These are phyloP conservation scores for Samsoniella hepiali DNA, from an alignment of 2,329 filamentous ascomycete species.

Conservation along the genomic window DNA sequence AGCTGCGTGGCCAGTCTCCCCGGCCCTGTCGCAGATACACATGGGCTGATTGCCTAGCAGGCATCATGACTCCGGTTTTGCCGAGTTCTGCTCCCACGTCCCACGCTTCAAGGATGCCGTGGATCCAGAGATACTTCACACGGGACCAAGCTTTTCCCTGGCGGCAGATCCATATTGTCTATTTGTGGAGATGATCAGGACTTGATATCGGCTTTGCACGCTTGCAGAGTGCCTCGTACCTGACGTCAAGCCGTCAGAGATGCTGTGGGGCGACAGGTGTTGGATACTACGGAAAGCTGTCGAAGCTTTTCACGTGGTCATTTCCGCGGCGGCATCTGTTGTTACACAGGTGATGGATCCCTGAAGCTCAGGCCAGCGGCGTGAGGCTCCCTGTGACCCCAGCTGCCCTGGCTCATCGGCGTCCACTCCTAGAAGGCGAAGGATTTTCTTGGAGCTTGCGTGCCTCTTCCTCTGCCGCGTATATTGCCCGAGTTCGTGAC, in stretches of 20 bases:
- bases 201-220: neutral
- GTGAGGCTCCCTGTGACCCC: neutral
- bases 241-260: neutral
- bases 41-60: constrained; percentile 2
- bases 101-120: neutral
- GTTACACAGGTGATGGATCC: constrained; percentile 3
- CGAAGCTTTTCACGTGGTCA: neutral
- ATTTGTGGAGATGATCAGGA: constrained; percentile 7
- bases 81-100: neutral
- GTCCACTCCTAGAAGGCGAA: neutral
- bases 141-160: neutral
- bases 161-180: constrained; percentile 2
- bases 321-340: neutral
- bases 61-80: neutral
- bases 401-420: neutral
- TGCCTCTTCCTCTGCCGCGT: neutral
- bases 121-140: neutral
- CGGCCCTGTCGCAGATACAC: neutral
- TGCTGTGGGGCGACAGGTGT: neutral
- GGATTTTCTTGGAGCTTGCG: neutral
- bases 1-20: neutral
- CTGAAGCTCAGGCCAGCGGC: neutral
- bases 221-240: neutral
- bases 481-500: neutral
- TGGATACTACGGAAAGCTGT: neutral